Conservation (phyloP, 768 basidiomycete species). For the Hortiboletus flavorubellus region DNA sequence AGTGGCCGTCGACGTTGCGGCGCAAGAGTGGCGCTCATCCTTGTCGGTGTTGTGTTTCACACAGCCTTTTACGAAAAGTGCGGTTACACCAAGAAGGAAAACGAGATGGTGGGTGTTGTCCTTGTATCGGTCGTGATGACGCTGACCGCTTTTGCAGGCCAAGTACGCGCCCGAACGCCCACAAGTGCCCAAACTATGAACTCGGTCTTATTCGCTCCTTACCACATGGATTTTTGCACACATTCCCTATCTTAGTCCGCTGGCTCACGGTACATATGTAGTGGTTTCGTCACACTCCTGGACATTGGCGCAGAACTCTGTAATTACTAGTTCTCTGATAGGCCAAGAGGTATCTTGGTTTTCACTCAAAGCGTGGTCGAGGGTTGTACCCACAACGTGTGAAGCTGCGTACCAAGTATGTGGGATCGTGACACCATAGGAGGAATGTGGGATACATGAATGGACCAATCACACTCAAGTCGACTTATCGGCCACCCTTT, state of each 20-base stretch:
- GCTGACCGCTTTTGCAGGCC: conserved; percentile 37
- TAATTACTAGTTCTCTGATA: conserved; percentile 16
- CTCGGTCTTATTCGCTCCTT: not conserved
- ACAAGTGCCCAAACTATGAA: conserved; percentile 21
- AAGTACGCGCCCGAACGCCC: conserved; percentile 51
- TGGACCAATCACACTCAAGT: conserved; percentile 1
- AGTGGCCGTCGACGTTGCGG: conserved; percentile 34
- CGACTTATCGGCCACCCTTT: conserved; percentile 65
- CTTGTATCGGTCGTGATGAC: not conserved
- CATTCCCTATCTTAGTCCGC: conserved; percentile 6
- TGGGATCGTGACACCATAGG: conserved; percentile 11
- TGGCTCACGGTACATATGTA: conserved; percentile 3
- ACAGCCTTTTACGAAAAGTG: conserved; percentile 97
- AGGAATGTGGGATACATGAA: conserved; percentile 26
- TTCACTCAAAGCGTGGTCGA: not conserved
- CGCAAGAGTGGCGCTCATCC: conserved; percentile 8
- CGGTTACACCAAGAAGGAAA: conserved; percentile 86
- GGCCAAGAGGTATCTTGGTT: not conserved
- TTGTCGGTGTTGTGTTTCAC: not conserved
- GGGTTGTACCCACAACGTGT: not conserved
- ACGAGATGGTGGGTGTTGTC: conserved; percentile 70
- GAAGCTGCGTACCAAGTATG: too few species aligned
- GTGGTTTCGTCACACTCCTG: not conserved
- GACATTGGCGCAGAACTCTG: conserved; percentile 11
- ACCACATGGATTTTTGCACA: conserved; percentile 11